Base-by-base conservation (phyloP, 306 rosid genomes). In the Datisca glomerata region DNA sequence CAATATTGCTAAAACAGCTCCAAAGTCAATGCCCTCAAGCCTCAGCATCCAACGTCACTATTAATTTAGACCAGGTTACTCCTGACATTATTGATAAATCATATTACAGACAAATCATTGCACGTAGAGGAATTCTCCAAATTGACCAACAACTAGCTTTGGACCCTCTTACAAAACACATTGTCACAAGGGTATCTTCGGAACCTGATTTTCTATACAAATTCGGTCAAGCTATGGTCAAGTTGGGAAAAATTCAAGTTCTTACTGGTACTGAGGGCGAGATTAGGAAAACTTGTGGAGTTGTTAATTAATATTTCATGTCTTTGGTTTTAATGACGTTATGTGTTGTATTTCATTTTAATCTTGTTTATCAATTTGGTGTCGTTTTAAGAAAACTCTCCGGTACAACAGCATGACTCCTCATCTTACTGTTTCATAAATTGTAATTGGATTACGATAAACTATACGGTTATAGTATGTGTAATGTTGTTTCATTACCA, bases 221-320 rank as follows among this genome's bases (percentile, higher is more conserved):
- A 28, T 70, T 70, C 3, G 61, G 54, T 2, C 32, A 41, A 43
- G 76, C 76, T 24, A 64, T 70, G 72, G 52, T 59, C 5, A 70
- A 64, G 51, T 34, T 64, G 57, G 72, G 76, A 49, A 48, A 44
- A 38, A 14, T 64, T 9, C 21, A 25, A 41, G 68, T 61, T 18
- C 58, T 52, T 6, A 53, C 62, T 3, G 49, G 34, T 4, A 12
- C 13, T 2, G 7, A 43, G 2, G 76, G 76, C 6, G 45, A 63
- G 47, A 59, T 69, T 12, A 63, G 76, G 24, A 25, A 18, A 19
- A 47, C 60, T 15, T 69, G 76, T 36, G 22, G 14, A 34, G 52
- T 33, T 6, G 28, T 55, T 12, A 55, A 55, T 29, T 29, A 9
- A 29, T 29, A n/a, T n/a, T n/a, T n/a, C n/a, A n/a, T n/a, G n/a